Base-by-base conservation (phyloP, 495 filamentous ascomycete genomes). In the Amniculicola lignicola region DNA sequence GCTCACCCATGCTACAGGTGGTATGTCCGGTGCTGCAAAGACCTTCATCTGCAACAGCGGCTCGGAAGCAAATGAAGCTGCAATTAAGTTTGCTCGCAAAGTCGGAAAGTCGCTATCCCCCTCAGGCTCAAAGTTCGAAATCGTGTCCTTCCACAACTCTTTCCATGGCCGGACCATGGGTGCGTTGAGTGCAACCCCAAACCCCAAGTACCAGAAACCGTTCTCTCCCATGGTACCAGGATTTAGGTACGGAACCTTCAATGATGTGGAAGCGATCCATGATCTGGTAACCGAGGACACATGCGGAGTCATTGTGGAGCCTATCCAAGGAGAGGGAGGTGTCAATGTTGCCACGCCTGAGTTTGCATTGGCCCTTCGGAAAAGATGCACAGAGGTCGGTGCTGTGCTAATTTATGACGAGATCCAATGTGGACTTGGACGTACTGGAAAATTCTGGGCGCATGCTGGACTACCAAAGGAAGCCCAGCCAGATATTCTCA, bases 91-190 rank as follows among this genome's bases (percentile, higher is more conserved):
- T 68, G 83, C 89, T 11, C 83, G 94, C 38, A 98, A 97, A 67
- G 84, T 88, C 42, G 93, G 90, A 58, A 88, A 89, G 66, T 75
- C 81, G 11, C 62, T 76, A 14, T 82, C 87, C 47, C 83, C 86
- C 4, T 80, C 83, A 0, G 88, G 88, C 16, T 73, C 70, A 4
- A 95, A 97, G 71, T 70, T 81, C 59, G 90, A 96, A 62, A 70
- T 98, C 12, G 85, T 97, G 49, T 91, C 87, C 27, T 98, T 97
- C 77, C 67, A 86, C 54, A 82, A 86, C 65, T 88, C 87, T 16
- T 98, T 98, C 82, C 93, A 98, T 72, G 93, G 93, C 58, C 85
- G 93, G 47, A 96, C 94, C 18, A 94, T 96, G 89, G 93, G 93
- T 18, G 78, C 82, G 18, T 71, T 98, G 22, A 90, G 86, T 19